These are phyloP conservation scores for Coelastrella sp. DNA, from an alignment of 139 green algal species.

Conservation along the genomic window DNA sequence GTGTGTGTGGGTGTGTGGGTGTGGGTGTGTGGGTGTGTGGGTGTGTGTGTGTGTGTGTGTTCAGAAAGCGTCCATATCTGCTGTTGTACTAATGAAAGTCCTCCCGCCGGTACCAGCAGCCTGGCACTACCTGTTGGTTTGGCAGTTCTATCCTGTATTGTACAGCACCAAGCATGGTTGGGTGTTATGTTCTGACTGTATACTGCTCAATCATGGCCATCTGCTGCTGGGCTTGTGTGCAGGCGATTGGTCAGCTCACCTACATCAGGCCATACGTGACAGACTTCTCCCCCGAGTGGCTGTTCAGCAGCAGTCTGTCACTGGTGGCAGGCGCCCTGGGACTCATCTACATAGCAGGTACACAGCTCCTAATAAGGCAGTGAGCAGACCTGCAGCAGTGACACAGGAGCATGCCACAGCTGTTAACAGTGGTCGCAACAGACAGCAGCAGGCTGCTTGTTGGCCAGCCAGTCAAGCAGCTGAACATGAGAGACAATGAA, in stretches of 20 bases:
- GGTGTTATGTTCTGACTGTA: neutral
- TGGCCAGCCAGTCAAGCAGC: neutral
- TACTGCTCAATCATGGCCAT: neutral
- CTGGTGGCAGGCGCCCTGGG: constrained; percentile 91
- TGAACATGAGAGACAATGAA: neutral
- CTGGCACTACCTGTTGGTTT: neutral
- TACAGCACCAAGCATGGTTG: neutral
- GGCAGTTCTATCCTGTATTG: neutral
- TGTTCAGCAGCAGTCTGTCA: constrained; percentile 70
- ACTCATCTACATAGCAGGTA: constrained; percentile 80
- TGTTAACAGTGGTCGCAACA: neutral
- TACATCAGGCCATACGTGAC: constrained; percentile 92
- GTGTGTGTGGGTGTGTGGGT: too few relatives aligned
- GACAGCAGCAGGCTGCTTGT: neutral
- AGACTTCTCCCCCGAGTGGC: constrained; percentile 87
- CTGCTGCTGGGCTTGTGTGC: neutral
- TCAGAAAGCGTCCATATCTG: neutral
- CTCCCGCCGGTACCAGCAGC: neutral
- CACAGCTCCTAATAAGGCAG: neutral
- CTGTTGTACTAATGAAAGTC: neutral
- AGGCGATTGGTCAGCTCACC: constrained; percentile 88
- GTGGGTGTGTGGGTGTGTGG: too few relatives aligned
- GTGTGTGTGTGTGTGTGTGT: constrained; percentile 16
- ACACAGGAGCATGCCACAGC: neutral
- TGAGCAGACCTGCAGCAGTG: neutral